Evolutionary conservation across 345 rosid genomes (phyloP).

Genomic region (Chamaenerion angustifolium): DNA sequence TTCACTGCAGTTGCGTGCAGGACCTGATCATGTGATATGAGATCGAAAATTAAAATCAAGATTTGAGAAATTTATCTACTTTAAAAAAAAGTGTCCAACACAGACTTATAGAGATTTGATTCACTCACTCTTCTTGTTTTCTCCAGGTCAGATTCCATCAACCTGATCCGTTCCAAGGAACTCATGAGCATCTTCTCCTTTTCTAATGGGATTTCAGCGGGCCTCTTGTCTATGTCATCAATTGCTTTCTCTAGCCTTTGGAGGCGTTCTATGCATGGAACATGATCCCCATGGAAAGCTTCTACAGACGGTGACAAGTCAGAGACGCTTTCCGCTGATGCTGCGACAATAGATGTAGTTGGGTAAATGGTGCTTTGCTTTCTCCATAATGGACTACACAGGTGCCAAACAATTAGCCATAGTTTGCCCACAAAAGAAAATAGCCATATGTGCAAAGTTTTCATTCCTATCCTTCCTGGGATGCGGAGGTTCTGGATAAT

Average conservation of each 20-base stretch:
- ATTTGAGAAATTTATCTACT: neutral
- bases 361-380: constrained; percentile 26
- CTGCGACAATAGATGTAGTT: constrained; percentile 30
- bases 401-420: constrained; percentile 23
- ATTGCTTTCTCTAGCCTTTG: constrained; percentile 50
- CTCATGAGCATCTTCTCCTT: constrained; percentile 71
- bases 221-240: constrained; percentile 52
- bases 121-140: constrained; percentile 69
- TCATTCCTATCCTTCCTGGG: constrained; percentile 30
- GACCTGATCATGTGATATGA: constrained; percentile 29
- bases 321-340: constrained; percentile 11
- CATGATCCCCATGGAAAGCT: constrained; percentile 25
- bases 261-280: constrained; percentile 72
- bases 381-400: constrained; percentile 34
- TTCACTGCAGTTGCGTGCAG: constrained; percentile 56
- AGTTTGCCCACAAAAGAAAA: constrained; percentile 35
- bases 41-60: neutral
- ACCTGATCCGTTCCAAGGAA: constrained; percentile 75
- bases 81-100: neutral
- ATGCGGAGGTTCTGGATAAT: constrained; percentile 30
- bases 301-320: constrained; percentile 14
- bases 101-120: neutral
- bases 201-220: constrained; percentile 57
- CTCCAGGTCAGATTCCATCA: constrained; percentile 74
- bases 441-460: constrained; percentile 17